Evolutionary conservation across 106 monocot genomes (phyloP).

Genomic region (Phalaenopsis equestris): DNA sequence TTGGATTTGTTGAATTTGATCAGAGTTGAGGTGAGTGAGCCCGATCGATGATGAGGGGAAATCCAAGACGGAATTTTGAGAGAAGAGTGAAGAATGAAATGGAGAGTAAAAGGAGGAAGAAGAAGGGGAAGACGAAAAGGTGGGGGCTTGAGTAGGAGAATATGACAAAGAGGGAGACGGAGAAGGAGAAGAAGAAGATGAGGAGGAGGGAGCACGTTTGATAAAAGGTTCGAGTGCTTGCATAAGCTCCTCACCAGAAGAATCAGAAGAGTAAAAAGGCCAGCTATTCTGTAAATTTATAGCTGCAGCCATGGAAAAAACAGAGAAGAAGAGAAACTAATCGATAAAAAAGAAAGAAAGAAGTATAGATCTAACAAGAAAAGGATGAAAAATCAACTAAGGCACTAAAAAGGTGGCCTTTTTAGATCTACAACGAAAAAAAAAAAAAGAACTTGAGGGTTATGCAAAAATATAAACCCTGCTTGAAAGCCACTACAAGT

Average conservation of each 20-base stretch:
- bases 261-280: background rate
- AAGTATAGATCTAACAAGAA: background rate
- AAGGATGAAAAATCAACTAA: background rate
- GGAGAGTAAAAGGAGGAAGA: constrained; percentile 1
- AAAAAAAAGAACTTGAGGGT: background rate
- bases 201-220: constrained; percentile 32
- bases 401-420: constrained; percentile 10
- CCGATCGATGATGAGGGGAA: constrained; percentile 9
- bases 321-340: background rate
- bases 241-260: constrained; percentile 54
- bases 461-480: constrained; percentile 3
- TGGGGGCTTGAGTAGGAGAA: background rate
- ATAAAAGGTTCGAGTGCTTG: constrained; percentile 81
- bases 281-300: constrained; percentile 48
- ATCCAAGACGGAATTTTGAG: constrained; percentile 12
- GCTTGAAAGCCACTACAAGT: background rate
- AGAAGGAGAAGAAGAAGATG: background rate
- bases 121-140: background rate
- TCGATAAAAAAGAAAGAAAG: background rate
- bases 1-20: constrained; percentile 40
- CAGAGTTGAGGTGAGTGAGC: constrained; percentile 21
- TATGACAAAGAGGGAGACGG: constrained; percentile 1
- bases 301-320: constrained; percentile 46
- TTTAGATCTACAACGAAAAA: background rate
- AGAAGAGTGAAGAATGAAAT: background rate